These are phyloP conservation scores for Rostrohypoxylon terebratum DNA, from an alignment of 495 filamentous ascomycete genomes.

Conservation along the genomic window DNA sequence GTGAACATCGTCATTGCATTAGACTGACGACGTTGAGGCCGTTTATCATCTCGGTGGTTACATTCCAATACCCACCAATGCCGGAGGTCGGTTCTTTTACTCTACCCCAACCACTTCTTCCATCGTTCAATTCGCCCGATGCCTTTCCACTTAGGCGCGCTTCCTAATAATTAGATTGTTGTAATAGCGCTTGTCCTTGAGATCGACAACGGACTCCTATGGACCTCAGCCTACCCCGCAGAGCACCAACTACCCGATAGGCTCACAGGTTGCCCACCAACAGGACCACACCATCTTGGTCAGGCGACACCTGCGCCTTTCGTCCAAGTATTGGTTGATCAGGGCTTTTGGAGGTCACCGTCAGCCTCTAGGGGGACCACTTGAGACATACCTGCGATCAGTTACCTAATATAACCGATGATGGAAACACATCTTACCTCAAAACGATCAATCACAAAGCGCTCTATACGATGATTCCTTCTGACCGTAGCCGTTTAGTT, in stretches of 20 bases:
- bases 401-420: conserved; percentile 27
- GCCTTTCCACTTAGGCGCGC: conserved; percentile 7
- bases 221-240: conserved; percentile 38
- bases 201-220: conserved; percentile 32
- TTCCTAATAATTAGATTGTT: conserved; percentile 22
- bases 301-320: conserved; percentile 34
- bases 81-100: conserved; percentile 21
- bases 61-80: conserved; percentile 16
- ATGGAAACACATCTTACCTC: conserved; percentile 27
- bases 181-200: conserved; percentile 23
- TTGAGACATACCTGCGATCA: conserved; percentile 29
- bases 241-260: conserved; percentile 32
- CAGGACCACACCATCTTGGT: conserved; percentile 29
- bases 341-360: conserved; percentile 21
- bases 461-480: conserved; percentile 24
- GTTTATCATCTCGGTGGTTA: conserved; percentile 22
- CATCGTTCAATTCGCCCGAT: conserved; percentile 14
- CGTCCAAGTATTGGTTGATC: conserved; percentile 11
- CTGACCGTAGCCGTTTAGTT: conserved; percentile 18
- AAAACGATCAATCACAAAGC: conserved; percentile 36
- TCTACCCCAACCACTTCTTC: conserved; percentile 21
- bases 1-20: conserved; percentile 23
- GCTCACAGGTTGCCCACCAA: conserved; percentile 36
- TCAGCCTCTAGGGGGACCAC: conserved; percentile 10
- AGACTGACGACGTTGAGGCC: conserved; percentile 13